Base-by-base conservation (phyloP, 495 filamentous ascomycete genomes). In the Trichoderma gamsii region DNA sequence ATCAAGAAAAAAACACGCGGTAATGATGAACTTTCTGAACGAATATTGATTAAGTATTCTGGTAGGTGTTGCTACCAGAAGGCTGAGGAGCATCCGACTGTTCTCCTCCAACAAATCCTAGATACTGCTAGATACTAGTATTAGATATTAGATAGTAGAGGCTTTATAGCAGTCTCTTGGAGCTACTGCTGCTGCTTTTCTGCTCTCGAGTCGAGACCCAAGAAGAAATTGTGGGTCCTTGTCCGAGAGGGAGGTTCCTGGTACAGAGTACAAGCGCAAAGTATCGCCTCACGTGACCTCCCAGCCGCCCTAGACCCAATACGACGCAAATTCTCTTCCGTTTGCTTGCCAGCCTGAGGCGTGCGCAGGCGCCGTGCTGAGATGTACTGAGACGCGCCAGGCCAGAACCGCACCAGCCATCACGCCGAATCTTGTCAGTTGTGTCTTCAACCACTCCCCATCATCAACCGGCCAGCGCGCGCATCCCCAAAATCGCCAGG, bases 401-500 rank as follows among this genome's bases (percentile, higher is more conserved):
- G 51, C 67, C 69, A 67, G 73, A 72, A 76, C 78, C 69, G 78
- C 76, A 73, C 77, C 71, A 72, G 74, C 75, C 76, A 79, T 79
- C 77, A 78, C 77, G 74, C 70, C 75, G 78, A 73, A 79, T 73
- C 76, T 77, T 76, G 74, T 79, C 79, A 72, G 71, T 74, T 76
- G 74, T 74, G 77, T 81, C 80, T 78, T 83, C 79, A 81, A 35
- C 79, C 80, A 79, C 80, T 82, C 79, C 38, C 70, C 81, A 80
- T 81, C 80, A 80, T 77, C 81, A 79, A 79, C 76, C 77, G 78
- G 81, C 76, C 78, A 71, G 76, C 65, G 69, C 76, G 74, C 79
- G 80, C 80, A 83, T 82, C 81, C 76, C 79, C 83, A 83, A 84
- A 84, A 82, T 80, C 81, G 76, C 80, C 79, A 77, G 74, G 79